Conservation (phyloP, 2,329 filamentous ascomycete species). For the Trichoderma breve region DNA sequence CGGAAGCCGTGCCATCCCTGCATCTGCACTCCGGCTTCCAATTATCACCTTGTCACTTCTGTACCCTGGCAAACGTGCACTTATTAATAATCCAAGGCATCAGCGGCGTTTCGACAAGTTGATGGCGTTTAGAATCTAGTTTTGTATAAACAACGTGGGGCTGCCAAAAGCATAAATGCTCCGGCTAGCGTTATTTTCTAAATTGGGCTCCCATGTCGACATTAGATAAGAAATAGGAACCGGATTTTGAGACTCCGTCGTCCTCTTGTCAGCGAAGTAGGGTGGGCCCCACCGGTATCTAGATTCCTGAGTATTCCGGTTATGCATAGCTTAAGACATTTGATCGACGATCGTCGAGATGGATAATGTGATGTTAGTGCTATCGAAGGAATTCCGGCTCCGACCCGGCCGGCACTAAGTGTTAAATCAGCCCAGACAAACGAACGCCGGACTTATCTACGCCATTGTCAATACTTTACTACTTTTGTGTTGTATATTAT, state of each 20-base stretch:
- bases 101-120: neutral
- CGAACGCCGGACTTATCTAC: accelerated
- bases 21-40: neutral
- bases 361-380: neutral
- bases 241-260: neutral
- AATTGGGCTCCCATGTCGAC: neutral
- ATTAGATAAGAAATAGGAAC: neutral
- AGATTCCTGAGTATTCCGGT: neutral
- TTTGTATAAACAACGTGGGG: neutral
- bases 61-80: neutral
- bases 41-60: neutral
- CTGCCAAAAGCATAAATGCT: neutral
- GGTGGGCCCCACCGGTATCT: neutral
- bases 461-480: no score
- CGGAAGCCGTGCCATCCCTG: neutral
- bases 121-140: neutral
- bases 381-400: neutral
- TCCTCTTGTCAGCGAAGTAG: neutral
- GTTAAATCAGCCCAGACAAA: neutral
- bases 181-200: neutral
- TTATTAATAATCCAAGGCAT: neutral
- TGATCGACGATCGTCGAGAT: neutral
- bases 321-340: neutral
- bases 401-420: neutral
- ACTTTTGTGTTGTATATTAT: no score